Conservation (phyloP, 2,329 filamentous ascomycete species). For the Chaetomium sp. region DNA sequence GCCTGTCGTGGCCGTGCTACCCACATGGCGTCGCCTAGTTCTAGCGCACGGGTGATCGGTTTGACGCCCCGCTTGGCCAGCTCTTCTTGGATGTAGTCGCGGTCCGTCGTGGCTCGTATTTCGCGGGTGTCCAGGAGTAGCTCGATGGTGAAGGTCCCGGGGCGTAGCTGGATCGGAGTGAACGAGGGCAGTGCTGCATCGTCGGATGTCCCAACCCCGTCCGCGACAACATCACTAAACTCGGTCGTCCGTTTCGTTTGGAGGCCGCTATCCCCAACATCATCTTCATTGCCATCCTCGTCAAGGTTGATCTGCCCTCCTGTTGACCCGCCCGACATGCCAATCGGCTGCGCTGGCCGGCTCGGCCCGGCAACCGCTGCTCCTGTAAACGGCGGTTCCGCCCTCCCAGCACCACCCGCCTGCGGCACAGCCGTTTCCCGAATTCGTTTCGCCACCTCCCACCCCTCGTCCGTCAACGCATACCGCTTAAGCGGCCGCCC, state of each 20-base stretch:
- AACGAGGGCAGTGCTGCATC: conserved; percentile 39
- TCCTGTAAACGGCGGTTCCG: background rate
- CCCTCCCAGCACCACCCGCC: background rate
- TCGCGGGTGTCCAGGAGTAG: conserved; percentile 71
- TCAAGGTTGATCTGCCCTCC: conserved; percentile 3
- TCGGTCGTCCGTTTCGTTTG: conserved; percentile 16
- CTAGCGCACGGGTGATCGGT: conserved; percentile 61
- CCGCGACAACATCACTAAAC: conserved; percentile 30
- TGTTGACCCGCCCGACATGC: conserved; percentile 7
- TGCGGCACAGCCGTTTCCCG: conserved; percentile 35
- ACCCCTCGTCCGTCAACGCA: conserved; percentile 67
- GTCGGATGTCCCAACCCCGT: conserved; percentile 22
- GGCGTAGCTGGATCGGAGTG: conserved; percentile 53
- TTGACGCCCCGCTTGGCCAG: conserved; percentile 59
- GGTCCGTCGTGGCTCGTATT: conserved; percentile 63
- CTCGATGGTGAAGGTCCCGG: conserved; percentile 64
- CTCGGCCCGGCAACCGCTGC: background rate
- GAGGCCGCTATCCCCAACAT: conserved; percentile 1
- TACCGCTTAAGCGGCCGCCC: conserved; percentile 64
- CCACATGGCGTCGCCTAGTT: conserved; percentile 73
- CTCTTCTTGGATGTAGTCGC: conserved; percentile 70
- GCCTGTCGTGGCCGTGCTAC: conserved; percentile 65
- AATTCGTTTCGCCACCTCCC: conserved; percentile 64
- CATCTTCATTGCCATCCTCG: conserved; percentile 14
- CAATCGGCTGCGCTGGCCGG: background rate